A percentile compares a stretch with the other conserved stretches of the same genome.
Evolutionary conservation across 106 monocot genomes (phyloP).

Genomic region (Dactylorhiza incarnata): DNA sequence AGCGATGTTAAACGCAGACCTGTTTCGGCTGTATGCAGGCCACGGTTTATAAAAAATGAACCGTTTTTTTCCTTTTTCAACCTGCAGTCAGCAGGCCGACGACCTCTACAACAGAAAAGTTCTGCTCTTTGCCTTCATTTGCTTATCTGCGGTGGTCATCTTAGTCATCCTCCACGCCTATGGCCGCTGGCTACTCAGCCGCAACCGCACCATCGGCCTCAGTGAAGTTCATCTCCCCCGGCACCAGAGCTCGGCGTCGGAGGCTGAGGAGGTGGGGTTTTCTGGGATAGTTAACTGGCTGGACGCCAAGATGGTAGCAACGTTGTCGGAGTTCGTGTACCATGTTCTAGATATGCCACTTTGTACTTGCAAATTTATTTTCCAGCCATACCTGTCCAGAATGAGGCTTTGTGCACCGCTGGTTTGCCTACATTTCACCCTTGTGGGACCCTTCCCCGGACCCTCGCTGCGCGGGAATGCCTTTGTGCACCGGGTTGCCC

Average conservation of each 20-base stretch:
- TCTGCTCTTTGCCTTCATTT: slow-evolving; percentile 5
- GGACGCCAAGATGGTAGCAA: not conserved
- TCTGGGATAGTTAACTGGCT: not conserved
- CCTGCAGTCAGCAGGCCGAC: not conserved
- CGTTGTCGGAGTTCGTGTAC: slow-evolving; percentile 2
- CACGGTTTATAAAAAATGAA: too few relatives aligned
- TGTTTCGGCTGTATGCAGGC: too few relatives aligned
- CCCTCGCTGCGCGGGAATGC: too few relatives aligned
- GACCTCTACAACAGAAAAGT: slow-evolving; percentile 13
- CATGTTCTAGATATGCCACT: slow-evolving; percentile 65
- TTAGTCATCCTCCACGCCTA: slow-evolving; percentile 23
- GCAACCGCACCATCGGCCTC: not conserved
- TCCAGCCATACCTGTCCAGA: slow-evolving; percentile 70
- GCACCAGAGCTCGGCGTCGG: not conserved
- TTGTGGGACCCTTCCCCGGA: too few relatives aligned
- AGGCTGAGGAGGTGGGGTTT: not conserved
- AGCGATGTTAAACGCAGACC: too few relatives aligned
- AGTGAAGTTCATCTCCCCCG: not conserved
- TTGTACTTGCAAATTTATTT: slow-evolving; percentile 84
- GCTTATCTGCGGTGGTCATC: slow-evolving; percentile 13
- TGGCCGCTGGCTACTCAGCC: slow-evolving; percentile 14
- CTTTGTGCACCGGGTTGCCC: too few relatives aligned
- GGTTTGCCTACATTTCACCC: too few relatives aligned
- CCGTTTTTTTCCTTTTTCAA: too few relatives aligned
- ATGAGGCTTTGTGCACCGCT: too few relatives aligned